Conservation (phyloP, 371 early-diverging fungal genomes). For the Lichtheimia ornata region DNA sequence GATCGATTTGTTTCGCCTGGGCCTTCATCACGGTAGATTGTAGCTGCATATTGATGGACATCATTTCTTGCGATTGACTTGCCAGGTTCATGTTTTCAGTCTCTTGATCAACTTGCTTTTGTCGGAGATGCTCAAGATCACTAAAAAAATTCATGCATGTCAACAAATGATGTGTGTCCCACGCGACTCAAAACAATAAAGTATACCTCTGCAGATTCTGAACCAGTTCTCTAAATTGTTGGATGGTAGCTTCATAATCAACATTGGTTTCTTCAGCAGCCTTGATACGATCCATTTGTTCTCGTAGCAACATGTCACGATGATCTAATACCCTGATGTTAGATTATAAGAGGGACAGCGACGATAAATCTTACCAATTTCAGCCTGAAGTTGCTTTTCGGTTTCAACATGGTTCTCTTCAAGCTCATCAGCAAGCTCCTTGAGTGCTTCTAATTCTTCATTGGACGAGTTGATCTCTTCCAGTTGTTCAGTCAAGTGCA, state of each 20-base stretch:
- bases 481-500: constrained; percentile 68
- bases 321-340: constrained; percentile 35
- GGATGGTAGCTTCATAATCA: constrained; percentile 85
- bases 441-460: constrained; percentile 89
- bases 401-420: constrained; percentile 89
- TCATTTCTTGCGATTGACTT: constrained; percentile 83
- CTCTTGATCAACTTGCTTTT: constrained; percentile 61
- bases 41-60: constrained; percentile 78
- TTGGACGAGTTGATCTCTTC: constrained; percentile 77
- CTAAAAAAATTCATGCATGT: constrained; percentile 11
- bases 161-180: not conserved
- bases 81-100: constrained; percentile 54
- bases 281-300: constrained; percentile 59
- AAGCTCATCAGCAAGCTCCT: constrained; percentile 89
- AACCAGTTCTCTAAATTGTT: constrained; percentile 89
- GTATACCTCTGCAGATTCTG: constrained; percentile 69
- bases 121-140: constrained; percentile 71
- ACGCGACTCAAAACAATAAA: not conserved
- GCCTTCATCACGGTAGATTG: constrained; percentile 84
- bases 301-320: constrained; percentile 70
- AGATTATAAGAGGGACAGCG: not conserved
- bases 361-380: constrained; percentile 52
- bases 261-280: constrained; percentile 77
- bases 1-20: constrained; percentile 86
- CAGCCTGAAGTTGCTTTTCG: constrained; percentile 82